phyloP scores from a whole-genome alignment of 2,329 filamentous ascomycete species.

The Calonectria ilicicola region DNA sequence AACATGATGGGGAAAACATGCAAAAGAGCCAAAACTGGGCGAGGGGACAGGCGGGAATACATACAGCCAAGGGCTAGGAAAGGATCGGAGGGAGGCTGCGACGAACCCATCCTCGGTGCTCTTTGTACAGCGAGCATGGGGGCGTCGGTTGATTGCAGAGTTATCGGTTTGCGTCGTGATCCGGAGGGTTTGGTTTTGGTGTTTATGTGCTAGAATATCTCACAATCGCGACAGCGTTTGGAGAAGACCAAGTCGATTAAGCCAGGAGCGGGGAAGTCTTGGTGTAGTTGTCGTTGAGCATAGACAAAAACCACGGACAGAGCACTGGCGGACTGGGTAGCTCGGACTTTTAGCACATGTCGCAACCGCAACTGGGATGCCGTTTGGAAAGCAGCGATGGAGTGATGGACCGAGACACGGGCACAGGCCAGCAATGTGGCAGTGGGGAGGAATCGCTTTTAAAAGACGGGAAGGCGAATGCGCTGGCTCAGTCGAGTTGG shows the following conservation, averaged over 20 bases:
- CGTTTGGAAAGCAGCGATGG: not conserved
- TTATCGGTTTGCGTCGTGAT: slow-evolving; percentile 21
- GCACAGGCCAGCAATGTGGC: not conserved
- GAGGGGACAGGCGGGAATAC: slow-evolving; percentile 46
- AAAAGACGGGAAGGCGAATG: not conserved
- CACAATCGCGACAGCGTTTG: not conserved
- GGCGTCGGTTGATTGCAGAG: slow-evolving; percentile 49
- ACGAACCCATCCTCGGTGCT: slow-evolving; percentile 69
- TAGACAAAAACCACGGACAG: slow-evolving; percentile 9
- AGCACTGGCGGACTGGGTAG: not conserved
- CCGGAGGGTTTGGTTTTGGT: slow-evolving; percentile 11
- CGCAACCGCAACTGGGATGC: not conserved
- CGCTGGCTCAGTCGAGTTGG: not conserved
- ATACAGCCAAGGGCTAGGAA: slow-evolving; percentile 76
- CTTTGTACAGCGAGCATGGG: slow-evolving; percentile 68
- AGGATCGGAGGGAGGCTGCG: slow-evolving; percentile 63
- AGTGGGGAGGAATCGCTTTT: not conserved
- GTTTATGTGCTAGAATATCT: slow-evolving; percentile 10
- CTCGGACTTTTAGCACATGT: slow-evolving; percentile 14
- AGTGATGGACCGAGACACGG: not conserved
- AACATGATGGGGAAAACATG: not conserved
- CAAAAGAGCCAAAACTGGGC: not conserved
- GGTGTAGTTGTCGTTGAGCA: slow-evolving; percentile 7
- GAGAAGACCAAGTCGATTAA: not conserved
- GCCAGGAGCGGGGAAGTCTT: not conserved